These are phyloP conservation scores for Alternaria hordeiaustralica DNA, from an alignment of 2,329 filamentous ascomycete species.

Conservation along the genomic window DNA sequence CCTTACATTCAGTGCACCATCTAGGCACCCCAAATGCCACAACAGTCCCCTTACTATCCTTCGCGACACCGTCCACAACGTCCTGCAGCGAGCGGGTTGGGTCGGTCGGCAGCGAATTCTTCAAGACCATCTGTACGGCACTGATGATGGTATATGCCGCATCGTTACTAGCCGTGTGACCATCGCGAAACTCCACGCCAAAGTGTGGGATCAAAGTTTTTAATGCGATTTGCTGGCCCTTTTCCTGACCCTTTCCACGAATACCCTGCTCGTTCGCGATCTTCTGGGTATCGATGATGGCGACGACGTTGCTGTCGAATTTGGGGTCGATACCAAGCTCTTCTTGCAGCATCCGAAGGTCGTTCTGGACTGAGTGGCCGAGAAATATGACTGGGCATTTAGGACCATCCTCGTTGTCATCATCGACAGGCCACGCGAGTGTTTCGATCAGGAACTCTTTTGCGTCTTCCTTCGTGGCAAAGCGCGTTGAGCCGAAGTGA, in stretches of 20 bases:
- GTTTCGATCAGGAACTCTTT: not conserved
- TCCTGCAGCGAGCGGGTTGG: not conserved
- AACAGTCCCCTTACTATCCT: not conserved
- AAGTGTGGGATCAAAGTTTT: not conserved
- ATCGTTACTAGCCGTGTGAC: not conserved
- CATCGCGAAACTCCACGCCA: not conserved
- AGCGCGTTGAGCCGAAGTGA: constrained; percentile 8
- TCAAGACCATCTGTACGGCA: not conserved
- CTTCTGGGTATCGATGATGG: not conserved
- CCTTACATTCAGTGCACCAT: not conserved
- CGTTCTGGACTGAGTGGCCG: constrained; percentile 4
- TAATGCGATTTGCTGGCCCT: not conserved
- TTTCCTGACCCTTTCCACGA: not conserved
- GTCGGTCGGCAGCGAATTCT: not conserved
- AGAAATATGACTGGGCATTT: constrained; percentile 4
- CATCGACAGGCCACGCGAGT: not conserved
- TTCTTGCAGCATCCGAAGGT: not conserved
- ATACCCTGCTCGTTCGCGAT: not conserved
- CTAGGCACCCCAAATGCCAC: not conserved
- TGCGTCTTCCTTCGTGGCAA: not conserved
- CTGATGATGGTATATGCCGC: not conserved
- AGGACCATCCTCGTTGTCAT: not conserved
- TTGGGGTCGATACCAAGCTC: not conserved
- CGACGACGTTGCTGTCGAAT: not conserved
- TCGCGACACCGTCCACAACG: not conserved